Evolutionary conservation across 805 yeast species (phyloP), one percentile per base, ranked within the genome.

Genomic region (Kodamaea jinghongensis): DNA sequence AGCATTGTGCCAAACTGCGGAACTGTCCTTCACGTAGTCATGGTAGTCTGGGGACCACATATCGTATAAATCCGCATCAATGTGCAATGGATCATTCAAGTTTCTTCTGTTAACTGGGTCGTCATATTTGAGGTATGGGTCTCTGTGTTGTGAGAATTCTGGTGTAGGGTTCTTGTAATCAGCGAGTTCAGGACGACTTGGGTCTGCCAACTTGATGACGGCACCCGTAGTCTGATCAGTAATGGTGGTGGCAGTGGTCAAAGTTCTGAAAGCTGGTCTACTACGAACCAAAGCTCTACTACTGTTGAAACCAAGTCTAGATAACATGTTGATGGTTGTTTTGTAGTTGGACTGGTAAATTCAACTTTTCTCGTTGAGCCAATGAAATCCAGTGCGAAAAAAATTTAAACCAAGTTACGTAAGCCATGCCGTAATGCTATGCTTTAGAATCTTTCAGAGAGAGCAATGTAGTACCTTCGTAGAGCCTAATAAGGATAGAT

Each of bases 11-110:
- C 63, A 71, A 38, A 79, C 60, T 1, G 95, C 95, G 23, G 76
- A 73, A 33, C 61, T 56, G 61, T 84, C 83, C 28, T 75, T 65
- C 25, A 79, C 83, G 28, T 69, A 60, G 50, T 80, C 79, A 58
- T 71, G 78, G 55, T 80, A 75, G 55, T 86, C 95, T 9, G 95
- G 93, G 6, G 95, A 77, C 95, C 95, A 86, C 72, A 85, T 74
- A 60, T 86, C 90, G 55, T 81, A 71, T 60, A 77, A 66, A 55
- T 86, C 96, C 49, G 81, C 84, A 52, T 81, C 78, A 40, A 80
- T 78, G 58, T 80, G 81, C 48, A 86, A 60, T 20, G 88, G 86
- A 46, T 86, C 89, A 48, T 78, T 75, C 48, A 76, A 70, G 69
- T 86, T 86, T 65, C 95, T 79, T 67, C 91, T 77, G 60, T 81